These are phyloP conservation scores for Epichloe uncinata DNA, from an alignment of 2,329 filamentous ascomycete genomes.

Conservation along the genomic window DNA sequence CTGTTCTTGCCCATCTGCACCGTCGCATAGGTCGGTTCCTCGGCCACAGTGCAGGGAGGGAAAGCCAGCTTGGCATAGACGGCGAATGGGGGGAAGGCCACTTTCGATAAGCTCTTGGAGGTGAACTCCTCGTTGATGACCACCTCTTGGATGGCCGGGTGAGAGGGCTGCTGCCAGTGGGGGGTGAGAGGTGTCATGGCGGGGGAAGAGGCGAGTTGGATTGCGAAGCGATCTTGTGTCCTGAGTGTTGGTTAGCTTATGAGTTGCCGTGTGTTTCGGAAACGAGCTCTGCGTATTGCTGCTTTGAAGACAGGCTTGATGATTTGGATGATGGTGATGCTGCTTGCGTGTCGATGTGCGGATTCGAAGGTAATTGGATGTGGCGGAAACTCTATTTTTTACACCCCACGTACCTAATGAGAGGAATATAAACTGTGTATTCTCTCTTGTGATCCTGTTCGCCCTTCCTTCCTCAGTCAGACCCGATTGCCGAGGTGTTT, in stretches of 20 bases:
- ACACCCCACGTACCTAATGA: not conserved
- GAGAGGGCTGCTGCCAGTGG: constrained; percentile 47
- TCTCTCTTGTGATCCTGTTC: not conserved
- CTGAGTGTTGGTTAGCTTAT: not conserved
- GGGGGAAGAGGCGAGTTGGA: not conserved
- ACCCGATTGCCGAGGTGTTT: not conserved
- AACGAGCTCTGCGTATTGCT: too few relatives aligned
- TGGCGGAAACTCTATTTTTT: not conserved
- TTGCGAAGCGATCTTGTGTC: not conserved
- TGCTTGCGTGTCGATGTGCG: not conserved
- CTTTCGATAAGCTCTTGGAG: constrained; percentile 45
- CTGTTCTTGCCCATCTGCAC: constrained; percentile 43
- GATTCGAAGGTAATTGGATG: not conserved
- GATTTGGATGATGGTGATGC: not conserved
- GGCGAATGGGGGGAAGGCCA: constrained; percentile 45
- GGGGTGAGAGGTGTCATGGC: constrained; percentile 43
- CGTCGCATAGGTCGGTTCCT: constrained; percentile 47
- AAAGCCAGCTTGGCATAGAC: constrained; percentile 54
- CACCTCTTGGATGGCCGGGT: constrained; percentile 44
- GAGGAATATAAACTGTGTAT: not conserved
- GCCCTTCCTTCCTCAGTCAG: not conserved
- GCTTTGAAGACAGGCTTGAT: not conserved
- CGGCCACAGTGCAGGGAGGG: constrained; percentile 44
- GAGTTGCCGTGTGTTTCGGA: too few relatives aligned
- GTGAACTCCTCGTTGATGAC: constrained; percentile 40